phyloP scores from a whole-genome alignment of 2,329 filamentous ascomycete species.

The Pyrenochaeta sp. region DNA sequence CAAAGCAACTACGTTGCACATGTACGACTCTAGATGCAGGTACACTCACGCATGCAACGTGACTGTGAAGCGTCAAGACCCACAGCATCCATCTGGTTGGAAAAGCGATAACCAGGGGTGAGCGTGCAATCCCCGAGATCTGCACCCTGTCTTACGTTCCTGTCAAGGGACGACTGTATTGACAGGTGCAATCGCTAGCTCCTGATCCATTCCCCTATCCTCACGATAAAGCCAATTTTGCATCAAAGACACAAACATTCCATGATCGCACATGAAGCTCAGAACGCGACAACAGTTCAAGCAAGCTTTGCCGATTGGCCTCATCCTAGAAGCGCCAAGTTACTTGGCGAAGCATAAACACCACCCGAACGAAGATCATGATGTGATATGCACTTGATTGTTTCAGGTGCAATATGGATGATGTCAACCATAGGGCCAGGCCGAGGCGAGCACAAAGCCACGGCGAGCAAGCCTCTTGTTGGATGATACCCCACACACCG shows the following conservation, averaged over 20 bases:
- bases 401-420: slow-evolving; percentile 10
- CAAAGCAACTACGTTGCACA: slow-evolving; percentile 10
- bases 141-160: background rate
- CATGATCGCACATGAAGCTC: no score
- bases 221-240: no score
- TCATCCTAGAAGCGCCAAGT: slow-evolving; percentile 8
- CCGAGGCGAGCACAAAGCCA: slow-evolving; percentile 4
- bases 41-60: slow-evolving; percentile 4
- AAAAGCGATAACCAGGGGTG: background rate
- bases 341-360: background rate
- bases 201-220: no score
- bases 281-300: background rate
- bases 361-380: background rate
- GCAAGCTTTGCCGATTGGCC: background rate
- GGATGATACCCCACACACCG: background rate
- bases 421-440: background rate
- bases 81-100: background rate
- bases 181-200: no score
- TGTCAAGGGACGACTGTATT: background rate
- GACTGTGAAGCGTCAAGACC: background rate
- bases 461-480: background rate
- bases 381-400: background rate
- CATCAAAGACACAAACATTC: no score
- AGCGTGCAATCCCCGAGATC: background rate
- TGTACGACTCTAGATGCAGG: background rate